Conservation (phyloP, 345 rosid species). For the Corymbia maculata region DNA sequence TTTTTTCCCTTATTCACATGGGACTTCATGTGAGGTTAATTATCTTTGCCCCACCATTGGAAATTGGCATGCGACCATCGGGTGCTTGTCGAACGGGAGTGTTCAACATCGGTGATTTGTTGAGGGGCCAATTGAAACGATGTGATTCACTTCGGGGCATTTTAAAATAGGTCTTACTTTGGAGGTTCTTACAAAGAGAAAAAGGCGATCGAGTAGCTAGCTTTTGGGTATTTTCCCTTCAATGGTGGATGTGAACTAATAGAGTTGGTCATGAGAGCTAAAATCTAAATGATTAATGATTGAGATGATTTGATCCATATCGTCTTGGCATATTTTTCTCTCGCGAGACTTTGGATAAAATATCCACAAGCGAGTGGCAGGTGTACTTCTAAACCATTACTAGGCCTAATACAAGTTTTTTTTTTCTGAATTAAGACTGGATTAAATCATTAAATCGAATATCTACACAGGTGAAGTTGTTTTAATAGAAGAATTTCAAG, state of each 20-base stretch:
- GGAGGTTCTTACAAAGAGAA: neutral
- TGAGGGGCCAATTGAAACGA: neutral
- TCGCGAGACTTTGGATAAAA: neutral
- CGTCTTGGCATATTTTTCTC: neutral
- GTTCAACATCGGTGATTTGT: neutral
- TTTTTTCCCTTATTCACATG: neutral
- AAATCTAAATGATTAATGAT: neutral
- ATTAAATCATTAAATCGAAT: neutral
- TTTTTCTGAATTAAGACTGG: neutral
- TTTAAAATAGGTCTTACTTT: neutral
- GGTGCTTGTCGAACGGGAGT: too few relatives aligned
- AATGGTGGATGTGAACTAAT: neutral
- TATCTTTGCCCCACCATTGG: neutral
- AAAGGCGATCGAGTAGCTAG: accelerated
- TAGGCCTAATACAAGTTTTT: neutral
- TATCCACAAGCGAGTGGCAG: neutral
- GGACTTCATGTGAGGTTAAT: neutral
- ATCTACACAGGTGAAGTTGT: neutral
- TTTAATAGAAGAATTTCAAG: neutral
- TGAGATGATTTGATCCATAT: neutral
- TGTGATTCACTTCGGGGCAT: neutral
- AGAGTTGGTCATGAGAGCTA: neutral
- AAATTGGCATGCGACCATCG: neutral
- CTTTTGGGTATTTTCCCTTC: neutral
- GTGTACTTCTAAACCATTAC: neutral